These are phyloP conservation scores for Forsythia viridissima DNA, from an alignment of 257 asterid genomes.

Conservation along the genomic window DNA sequence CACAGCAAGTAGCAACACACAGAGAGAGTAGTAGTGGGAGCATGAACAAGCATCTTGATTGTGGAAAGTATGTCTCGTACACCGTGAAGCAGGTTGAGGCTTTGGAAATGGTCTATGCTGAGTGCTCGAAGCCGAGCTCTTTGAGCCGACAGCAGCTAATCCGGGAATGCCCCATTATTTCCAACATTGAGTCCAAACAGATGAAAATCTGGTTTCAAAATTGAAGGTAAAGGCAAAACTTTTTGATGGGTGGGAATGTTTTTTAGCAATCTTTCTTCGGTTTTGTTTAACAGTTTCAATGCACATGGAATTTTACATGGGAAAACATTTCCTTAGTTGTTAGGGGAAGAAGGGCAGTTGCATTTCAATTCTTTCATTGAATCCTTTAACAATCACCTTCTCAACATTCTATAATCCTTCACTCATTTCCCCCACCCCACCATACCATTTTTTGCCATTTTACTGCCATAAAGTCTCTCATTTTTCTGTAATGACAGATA, in stretches of 20 bases:
- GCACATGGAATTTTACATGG: not conserved
- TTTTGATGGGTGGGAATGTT: not conserved
- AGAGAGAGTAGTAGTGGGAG: constrained; percentile 85
- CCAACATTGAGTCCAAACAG: constrained; percentile 89
- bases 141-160: constrained; percentile 85
- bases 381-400: too few relatives aligned
- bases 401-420: too few relatives aligned
- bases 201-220: constrained; percentile 97
- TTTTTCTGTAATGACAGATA: too few relatives aligned
- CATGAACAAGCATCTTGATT: constrained; percentile 70
- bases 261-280: not conserved
- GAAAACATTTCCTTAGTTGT: not conserved
- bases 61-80: constrained; percentile 83
- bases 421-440: too few relatives aligned
- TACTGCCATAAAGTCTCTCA: too few relatives aligned
- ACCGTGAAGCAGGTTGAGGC: constrained; percentile 96
- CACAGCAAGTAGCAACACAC: constrained; percentile 71
- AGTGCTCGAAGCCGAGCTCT: constrained; percentile 90
- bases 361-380: too few relatives aligned
- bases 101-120: constrained; percentile 84
- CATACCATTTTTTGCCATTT: too few relatives aligned
- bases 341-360: too few relatives aligned
- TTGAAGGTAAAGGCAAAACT: constrained; percentile 56
- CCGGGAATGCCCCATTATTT: constrained; percentile 78
- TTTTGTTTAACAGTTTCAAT: not conserved